These are phyloP conservation scores for Schoenoplectus triqueter DNA, from an alignment of 202 grass and related monocot genomes.

Conservation along the genomic window DNA sequence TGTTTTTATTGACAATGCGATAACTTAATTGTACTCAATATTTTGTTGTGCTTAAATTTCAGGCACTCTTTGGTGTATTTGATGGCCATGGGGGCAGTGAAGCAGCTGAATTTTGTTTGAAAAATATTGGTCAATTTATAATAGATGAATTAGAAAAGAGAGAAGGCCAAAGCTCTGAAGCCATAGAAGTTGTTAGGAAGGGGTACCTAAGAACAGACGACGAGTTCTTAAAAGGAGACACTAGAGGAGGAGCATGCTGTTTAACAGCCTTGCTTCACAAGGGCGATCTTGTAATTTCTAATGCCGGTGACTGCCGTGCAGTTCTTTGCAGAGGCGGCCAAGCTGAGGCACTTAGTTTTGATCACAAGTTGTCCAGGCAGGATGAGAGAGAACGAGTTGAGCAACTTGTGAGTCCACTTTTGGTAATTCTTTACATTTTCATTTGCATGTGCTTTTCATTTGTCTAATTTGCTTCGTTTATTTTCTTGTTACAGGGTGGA, in stretches of 20 bases:
- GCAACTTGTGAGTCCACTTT: slow-evolving; percentile 45
- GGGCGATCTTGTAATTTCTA: slow-evolving; percentile 50
- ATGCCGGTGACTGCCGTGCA: slow-evolving; percentile 56
- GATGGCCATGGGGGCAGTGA: slow-evolving; percentile 53
- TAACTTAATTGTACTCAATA: not conserved
- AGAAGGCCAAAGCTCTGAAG: not conserved
- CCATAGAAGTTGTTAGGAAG: slow-evolving; percentile 44
- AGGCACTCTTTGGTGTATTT: slow-evolving; percentile 57
- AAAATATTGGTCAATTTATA: slow-evolving; percentile 48
- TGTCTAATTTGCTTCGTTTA: no score
- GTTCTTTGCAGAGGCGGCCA: slow-evolving; percentile 45
- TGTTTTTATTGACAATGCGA: not conserved
- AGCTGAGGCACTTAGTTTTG: slow-evolving; percentile 51
- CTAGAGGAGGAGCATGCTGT: slow-evolving; percentile 47
- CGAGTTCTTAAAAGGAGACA: slow-evolving; percentile 45
- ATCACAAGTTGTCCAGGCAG: slow-evolving; percentile 45
- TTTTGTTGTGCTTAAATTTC: slow-evolving; percentile 15
- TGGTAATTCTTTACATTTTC: not conserved
- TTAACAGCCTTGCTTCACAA: slow-evolving; percentile 49
- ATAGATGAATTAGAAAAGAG: slow-evolving; percentile 35
- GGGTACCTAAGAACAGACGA: slow-evolving; percentile 50
- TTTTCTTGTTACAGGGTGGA: slow-evolving; percentile 41
- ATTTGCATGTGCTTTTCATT: not conserved
- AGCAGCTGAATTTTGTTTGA: slow-evolving; percentile 55
- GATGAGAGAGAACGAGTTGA: slow-evolving; percentile 58